Evolutionary conservation across 1,139 yeast genomes (phyloP), one percentile per base, ranked within the genome.

Genomic region (Zygosaccharomyces sapae): DNA sequence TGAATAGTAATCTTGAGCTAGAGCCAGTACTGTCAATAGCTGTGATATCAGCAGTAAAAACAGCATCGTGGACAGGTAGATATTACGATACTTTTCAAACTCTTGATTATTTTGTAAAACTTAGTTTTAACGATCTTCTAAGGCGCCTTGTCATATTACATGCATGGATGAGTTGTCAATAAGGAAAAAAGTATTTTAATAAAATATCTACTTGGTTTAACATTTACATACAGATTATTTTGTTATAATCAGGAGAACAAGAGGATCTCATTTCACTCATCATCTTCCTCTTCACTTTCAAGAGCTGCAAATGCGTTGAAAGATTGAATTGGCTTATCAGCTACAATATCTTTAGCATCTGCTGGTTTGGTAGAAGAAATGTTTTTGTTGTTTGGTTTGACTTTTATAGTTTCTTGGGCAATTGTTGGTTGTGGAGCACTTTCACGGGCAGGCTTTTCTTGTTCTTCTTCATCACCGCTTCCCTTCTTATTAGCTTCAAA

Each of bases 231-330:
- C 40, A 37, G 13, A 37, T 24, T 24, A 24, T 24, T 9, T 10
- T 10, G 43, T 16, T 16, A 16, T 16, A 16, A 16, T 16, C 16
- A 16, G 13, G 24, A 18, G 19, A 30, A 29, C 5, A 27, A 27
- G 31, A 27, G 5, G n/a, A 33, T 33, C 27, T 43, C 31, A 37
- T 33, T 36, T 44, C 46, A 51, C 44, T 48, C 51, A 2, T 59
- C 62, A n/a, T 79, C 84, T 22, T 70, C 74, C 42, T 74, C 81
- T 38, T 80, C 87, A 51, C 73, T 80, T 41, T 78, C 84, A 62
- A 85, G 76, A 33, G 90, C 90, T 57, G 82, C 89, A 64, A 85
- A 85, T 6, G 92, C 90, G 68, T 85, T 85, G 73, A 84, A 85
- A 27, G 78, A 72, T 42, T 73, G 75, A 54, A 79, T 79, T 53